Conservation (phyloP, 148 eudicot species). For the Rhododendron mucronatum region DNA sequence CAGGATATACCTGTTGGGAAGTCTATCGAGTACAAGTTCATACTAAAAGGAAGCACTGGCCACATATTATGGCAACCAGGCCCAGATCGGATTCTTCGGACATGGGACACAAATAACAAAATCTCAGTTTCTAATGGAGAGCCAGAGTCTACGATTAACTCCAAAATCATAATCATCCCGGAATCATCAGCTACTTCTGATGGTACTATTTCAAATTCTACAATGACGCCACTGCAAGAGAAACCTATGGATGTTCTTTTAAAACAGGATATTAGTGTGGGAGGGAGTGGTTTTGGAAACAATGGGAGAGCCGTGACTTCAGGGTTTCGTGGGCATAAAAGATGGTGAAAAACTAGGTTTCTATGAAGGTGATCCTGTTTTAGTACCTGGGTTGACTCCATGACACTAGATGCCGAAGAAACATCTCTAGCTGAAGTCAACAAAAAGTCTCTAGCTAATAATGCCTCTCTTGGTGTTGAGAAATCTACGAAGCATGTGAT, state of each 20-base stretch:
- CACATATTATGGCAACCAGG: constrained; percentile 57
- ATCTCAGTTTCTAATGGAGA: constrained; percentile 22
- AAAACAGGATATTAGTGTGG: background rate
- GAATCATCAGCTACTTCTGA: background rate
- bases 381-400: constrained; percentile 47
- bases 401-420: constrained; percentile 12
- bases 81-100: constrained; percentile 40
- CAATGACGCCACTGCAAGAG: background rate
- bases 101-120: constrained; percentile 35
- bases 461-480: constrained; percentile 6
- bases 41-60: constrained; percentile 32
- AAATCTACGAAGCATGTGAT: constrained; percentile 11
- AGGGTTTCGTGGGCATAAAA: constrained; percentile 1
- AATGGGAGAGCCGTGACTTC: background rate
- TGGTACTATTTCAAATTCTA: background rate
- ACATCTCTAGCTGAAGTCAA: background rate
- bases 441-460: background rate
- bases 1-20: constrained; percentile 55
- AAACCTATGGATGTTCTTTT: background rate
- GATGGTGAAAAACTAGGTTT: constrained; percentile 12
- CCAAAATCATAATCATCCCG: constrained; percentile 5
- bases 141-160: background rate
- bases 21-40: constrained; percentile 48
- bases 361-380: constrained; percentile 29
- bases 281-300: background rate